Evolutionary conservation across 1,139 yeast genomes (phyloP).

Genomic region (Candida glucosophila): DNA sequence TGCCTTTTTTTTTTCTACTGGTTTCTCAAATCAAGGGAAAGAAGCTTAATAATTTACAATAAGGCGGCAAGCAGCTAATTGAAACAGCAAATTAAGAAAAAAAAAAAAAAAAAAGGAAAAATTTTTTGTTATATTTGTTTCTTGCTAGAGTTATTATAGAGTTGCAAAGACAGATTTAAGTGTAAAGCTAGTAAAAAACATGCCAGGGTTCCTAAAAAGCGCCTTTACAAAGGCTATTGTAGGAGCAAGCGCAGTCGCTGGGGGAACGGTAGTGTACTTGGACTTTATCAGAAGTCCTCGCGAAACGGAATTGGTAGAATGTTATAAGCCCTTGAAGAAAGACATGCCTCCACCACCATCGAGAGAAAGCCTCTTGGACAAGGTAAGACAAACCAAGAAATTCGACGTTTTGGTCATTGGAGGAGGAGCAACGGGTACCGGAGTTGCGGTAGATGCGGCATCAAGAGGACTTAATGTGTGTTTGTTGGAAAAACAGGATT

Average conservation of each 20-base stretch:
- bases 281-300: constrained; percentile 35
- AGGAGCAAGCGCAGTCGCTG: constrained; percentile 26
- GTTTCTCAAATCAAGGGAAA: too few species aligned
- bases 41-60: too few species aligned
- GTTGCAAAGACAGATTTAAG: too few species aligned
- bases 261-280: constrained; percentile 32
- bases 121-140: too few species aligned
- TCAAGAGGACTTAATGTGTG: constrained; percentile 88
- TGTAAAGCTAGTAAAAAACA: too few species aligned
- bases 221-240: constrained; percentile 22
- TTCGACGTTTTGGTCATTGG: constrained; percentile 84
- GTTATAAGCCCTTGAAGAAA: constrained; percentile 31
- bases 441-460: constrained; percentile 87
- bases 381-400: constrained; percentile 28
- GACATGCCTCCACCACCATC: constrained; percentile 28
- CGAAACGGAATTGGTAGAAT: constrained; percentile 17
- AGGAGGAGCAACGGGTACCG: constrained; percentile 96
- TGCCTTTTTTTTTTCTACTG: too few species aligned
- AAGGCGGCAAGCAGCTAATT: too few species aligned
- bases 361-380: constrained; percentile 25
- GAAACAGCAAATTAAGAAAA: too few species aligned
- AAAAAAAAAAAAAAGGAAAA: too few species aligned
- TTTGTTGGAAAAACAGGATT: constrained; percentile 78
- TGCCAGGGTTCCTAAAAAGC: constrained; percentile 13
- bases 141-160: too few species aligned